phyloP scores from a whole-genome alignment of 2,329 filamentous ascomycete genomes.

The Fusarium sp. region DNA sequence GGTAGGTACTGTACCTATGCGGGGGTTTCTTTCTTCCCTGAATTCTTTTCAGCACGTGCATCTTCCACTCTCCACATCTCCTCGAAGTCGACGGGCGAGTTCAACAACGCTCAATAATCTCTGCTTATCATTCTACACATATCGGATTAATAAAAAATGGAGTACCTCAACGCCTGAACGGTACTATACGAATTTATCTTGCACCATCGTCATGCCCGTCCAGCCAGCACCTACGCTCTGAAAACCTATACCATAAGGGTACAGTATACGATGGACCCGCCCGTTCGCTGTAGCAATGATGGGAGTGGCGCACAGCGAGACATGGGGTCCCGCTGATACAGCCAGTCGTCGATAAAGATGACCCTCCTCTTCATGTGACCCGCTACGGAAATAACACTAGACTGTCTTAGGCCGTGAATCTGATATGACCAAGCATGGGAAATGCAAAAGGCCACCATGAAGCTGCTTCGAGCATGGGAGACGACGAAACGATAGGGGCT shows the following conservation, averaged over 20 bases:
- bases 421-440: conserved; percentile 41
- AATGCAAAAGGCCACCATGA: conserved; percentile 39
- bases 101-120: background rate
- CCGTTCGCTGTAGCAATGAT: conserved; percentile 44
- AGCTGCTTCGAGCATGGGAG: conserved; percentile 17
- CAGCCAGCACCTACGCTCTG: conserved; percentile 11
- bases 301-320: conserved; percentile 43
- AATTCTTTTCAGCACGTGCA: background rate
- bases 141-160: too few relatives aligned
- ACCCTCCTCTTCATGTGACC: conserved; percentile 30
- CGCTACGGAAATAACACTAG: conserved; percentile 40
- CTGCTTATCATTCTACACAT: too few relatives aligned
- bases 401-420: conserved; percentile 38
- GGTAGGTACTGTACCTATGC: conserved; percentile 7
- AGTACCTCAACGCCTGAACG: background rate
- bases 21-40: background rate
- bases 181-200: background rate
- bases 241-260: conserved; percentile 27
- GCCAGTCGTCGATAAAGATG: conserved; percentile 35
- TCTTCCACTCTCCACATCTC: background rate
- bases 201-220: background rate
- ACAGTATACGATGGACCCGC: conserved; percentile 35
- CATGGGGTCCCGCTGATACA: conserved; percentile 37
- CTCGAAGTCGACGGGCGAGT: background rate
- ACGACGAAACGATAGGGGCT: conserved; percentile 17